Evolutionary conservation across 2,329 filamentous ascomycete genomes (phyloP).

Genomic region (Fusarium longipes): DNA sequence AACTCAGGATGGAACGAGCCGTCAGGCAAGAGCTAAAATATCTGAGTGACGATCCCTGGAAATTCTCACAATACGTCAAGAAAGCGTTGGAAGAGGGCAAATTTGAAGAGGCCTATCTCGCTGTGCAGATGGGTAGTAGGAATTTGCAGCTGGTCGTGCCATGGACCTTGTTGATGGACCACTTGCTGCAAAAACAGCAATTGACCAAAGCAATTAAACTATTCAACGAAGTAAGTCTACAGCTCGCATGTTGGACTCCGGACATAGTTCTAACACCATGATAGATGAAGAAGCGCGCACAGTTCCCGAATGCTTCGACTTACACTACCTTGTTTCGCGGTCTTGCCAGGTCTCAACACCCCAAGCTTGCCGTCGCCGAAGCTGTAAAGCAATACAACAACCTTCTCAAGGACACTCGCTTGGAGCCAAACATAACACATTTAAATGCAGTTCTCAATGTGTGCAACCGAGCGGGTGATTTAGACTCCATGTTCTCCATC

Average conservation of each 20-base stretch:
- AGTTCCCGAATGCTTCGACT: slow-evolving; percentile 82
- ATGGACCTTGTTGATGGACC: slow-evolving; percentile 88
- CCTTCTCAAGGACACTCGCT: slow-evolving; percentile 71
- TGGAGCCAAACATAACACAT: slow-evolving; percentile 82
- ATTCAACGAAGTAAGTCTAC: slow-evolving; percentile 80
- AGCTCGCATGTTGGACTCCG: neutral
- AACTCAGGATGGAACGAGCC: slow-evolving; percentile 50
- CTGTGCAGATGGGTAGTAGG: slow-evolving; percentile 77
- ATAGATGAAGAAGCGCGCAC: slow-evolving; percentile 93
- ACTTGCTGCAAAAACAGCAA: slow-evolving; percentile 70
- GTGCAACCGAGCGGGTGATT: slow-evolving; percentile 77
- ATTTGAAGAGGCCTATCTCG: slow-evolving; percentile 72
- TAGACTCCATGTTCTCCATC: slow-evolving; percentile 84
- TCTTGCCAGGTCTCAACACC: slow-evolving; percentile 70
- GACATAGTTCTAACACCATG: slow-evolving; percentile 29
- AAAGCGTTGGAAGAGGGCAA: slow-evolving; percentile 68
- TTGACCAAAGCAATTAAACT: slow-evolving; percentile 77
- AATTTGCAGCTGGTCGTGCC: slow-evolving; percentile 74
- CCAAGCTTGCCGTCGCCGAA: slow-evolving; percentile 70
- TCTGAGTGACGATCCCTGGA: slow-evolving; percentile 73
- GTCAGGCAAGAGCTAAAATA: slow-evolving; percentile 69
- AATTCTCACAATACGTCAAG: slow-evolving; percentile 75
- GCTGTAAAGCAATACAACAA: slow-evolving; percentile 82
- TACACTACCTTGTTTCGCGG: slow-evolving; percentile 87
- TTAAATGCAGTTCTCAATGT: slow-evolving; percentile 89